Percentiles rank a stretch among this genome's conserved stretches.
Evolutionary conservation across 2,329 filamentous ascomycete genomes (phyloP).

Genomic region (Ascochyta clinopodiicola): DNA sequence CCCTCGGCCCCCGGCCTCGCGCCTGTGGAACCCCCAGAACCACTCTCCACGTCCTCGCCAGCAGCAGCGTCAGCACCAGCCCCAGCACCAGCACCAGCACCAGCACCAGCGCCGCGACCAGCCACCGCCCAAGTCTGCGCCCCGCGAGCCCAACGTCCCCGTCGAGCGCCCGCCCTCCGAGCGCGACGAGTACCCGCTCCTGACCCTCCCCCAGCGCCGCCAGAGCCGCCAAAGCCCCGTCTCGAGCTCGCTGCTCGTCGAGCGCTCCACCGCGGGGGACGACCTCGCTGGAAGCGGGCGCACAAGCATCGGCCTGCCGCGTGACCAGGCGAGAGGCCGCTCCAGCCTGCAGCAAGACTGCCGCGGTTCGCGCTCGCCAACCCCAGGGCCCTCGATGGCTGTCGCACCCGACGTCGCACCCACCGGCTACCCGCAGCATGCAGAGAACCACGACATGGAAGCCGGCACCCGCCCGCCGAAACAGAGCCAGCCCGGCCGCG

Average conservation of each 20-base stretch:
- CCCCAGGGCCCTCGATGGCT: constrained; percentile 36
- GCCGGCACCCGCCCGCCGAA: constrained; percentile 19
- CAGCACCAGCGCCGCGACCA: neutral
- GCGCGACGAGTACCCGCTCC: constrained; percentile 61
- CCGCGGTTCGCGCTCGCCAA: constrained; percentile 27
- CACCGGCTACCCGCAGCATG: constrained; percentile 20
- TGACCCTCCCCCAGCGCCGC: constrained; percentile 64
- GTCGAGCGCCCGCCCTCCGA: constrained; percentile 46
- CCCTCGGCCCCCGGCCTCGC: constrained; percentile 53
- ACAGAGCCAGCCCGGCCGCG: constrained; percentile 22
- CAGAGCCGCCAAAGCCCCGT: constrained; percentile 56
- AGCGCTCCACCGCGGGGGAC: constrained; percentile 52
- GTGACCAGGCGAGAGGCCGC: constrained; percentile 27
- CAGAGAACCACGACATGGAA: constrained; percentile 33
- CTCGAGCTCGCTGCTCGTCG: constrained; percentile 45
- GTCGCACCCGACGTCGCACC: constrained; percentile 26
- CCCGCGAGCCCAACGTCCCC: constrained; percentile 52
- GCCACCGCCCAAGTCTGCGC: constrained; percentile 12
- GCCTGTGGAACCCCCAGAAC: constrained; percentile 68
- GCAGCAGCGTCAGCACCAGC: constrained; percentile 17
- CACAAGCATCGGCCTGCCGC: constrained; percentile 61
- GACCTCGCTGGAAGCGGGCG: constrained; percentile 47
- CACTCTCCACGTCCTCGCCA: constrained; percentile 58
- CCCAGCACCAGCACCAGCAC: constrained; percentile 35
- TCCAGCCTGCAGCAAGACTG: constrained; percentile 32